Evolutionary conservation across 495 filamentous ascomycete species (phyloP).

Genomic region (Sordaria brevicollis): DNA sequence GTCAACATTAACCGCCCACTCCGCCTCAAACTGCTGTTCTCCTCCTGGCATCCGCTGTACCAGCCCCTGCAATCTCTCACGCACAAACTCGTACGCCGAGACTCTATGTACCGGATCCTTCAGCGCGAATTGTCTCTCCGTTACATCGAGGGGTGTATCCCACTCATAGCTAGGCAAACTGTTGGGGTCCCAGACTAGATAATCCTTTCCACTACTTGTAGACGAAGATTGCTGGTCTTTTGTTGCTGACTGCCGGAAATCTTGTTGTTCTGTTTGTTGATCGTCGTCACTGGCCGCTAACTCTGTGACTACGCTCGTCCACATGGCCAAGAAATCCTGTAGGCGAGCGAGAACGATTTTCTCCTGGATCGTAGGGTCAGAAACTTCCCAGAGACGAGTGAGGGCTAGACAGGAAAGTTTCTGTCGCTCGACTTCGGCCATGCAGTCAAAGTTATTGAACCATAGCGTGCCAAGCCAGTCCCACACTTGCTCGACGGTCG

Average conservation of each 20-base stretch:
- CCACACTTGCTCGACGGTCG: conserved; percentile 37
- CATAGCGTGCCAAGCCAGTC: conserved; percentile 78
- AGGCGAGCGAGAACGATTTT: conserved; percentile 34
- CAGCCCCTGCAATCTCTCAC: conserved; percentile 52
- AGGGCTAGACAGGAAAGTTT: conserved; percentile 78
- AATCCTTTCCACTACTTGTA: conserved; percentile 22
- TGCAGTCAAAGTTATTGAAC: conserved; percentile 79
- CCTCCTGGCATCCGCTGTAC: conserved; percentile 62
- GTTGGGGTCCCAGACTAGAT: conserved; percentile 52
- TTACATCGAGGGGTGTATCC: conserved; percentile 52
- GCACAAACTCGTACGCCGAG: conserved; percentile 60
- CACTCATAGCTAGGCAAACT: conserved; percentile 54
- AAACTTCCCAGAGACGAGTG: conserved; percentile 64
- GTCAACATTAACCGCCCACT: conserved; percentile 86
- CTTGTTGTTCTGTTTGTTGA: not conserved
- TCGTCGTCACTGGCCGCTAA: conserved; percentile 20
- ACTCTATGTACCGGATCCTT: conserved; percentile 63
- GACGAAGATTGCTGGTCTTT: no score
- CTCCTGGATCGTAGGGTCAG: conserved; percentile 32
- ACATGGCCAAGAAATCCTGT: conserved; percentile 46
- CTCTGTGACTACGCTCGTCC: conserved; percentile 37
- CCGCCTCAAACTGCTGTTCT: conserved; percentile 57
- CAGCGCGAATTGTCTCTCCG: conserved; percentile 39
- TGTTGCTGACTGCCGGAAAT: not conserved
- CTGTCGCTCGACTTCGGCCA: conserved; percentile 59